These are phyloP conservation scores for Fermentozyma sake DNA, from an alignment of 1,139 yeast species.

Conservation along the genomic window DNA sequence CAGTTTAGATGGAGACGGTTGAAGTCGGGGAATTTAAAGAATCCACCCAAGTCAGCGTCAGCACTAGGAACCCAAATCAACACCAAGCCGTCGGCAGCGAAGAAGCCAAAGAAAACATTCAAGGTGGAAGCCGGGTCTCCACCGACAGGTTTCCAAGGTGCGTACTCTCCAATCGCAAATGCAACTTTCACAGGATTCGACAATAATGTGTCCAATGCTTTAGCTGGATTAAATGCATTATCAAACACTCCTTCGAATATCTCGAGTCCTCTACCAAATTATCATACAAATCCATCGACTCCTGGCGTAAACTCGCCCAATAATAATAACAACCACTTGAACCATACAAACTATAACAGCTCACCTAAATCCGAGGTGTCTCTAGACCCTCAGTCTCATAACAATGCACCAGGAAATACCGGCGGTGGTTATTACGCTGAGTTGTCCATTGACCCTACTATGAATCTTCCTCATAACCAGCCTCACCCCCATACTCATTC, in stretches of 20 bases:
- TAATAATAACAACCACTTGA: conserved; percentile 10
- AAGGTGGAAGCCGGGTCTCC: conserved; percentile 11
- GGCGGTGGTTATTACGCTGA: conserved; percentile 49
- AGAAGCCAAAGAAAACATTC: conserved; percentile 21
- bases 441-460: conserved; percentile 43
- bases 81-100: conserved; percentile 9
- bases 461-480: conserved; percentile 45
- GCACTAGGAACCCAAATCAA: conserved; percentile 13
- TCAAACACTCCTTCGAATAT: conserved; percentile 34
- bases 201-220: conserved; percentile 39
- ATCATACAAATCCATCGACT: conserved; percentile 18
- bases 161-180: conserved; percentile 34
- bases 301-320: conserved; percentile 15
- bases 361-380: conserved; percentile 28
- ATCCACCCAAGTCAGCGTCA: conserved; percentile 46
- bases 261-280: conserved; percentile 26
- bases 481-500: conserved; percentile 34
- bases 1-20: conserved; percentile 77
- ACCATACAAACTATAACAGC: conserved; percentile 23
- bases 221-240: conserved; percentile 46
- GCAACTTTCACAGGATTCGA: conserved; percentile 43
- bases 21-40: conserved; percentile 59
- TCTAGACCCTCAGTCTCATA: conserved; percentile 34
- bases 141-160: conserved; percentile 25
- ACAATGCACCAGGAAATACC: conserved; percentile 23